phyloP scores from a whole-genome alignment of 2,329 filamentous ascomycete genomes.

The Septoria petroselini region DNA sequence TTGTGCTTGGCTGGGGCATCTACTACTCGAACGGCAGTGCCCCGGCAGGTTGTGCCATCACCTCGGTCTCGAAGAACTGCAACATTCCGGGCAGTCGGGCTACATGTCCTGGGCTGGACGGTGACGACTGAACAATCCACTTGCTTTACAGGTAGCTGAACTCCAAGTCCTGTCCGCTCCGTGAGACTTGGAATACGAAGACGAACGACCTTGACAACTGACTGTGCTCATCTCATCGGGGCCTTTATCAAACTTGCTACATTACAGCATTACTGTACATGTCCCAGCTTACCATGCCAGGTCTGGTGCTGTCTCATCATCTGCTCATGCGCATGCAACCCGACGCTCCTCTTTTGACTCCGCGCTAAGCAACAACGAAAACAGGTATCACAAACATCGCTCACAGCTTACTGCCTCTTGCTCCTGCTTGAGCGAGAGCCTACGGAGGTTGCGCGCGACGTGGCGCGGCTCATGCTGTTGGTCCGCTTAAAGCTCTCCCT shows the following conservation, averaged over 20 bases:
- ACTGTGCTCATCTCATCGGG: too few relatives aligned
- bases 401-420: neutral
- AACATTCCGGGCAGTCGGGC: constrained; percentile 13
- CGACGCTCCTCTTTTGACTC: neutral
- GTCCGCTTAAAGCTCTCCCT: constrained; percentile 43
- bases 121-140: neutral
- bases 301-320: neutral
- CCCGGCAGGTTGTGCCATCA: constrained; percentile 13
- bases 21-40: neutral
- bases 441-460: neutral
- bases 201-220: too few relatives aligned
- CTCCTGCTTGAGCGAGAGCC: neutral
- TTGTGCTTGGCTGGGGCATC: constrained; percentile 9
- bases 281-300: neutral
- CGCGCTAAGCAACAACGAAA: neutral
- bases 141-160: neutral
- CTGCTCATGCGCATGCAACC: neutral
- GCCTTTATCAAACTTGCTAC: too few relatives aligned
- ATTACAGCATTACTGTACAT: constrained; percentile 9
- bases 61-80: constrained; percentile 12
- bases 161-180: too few relatives aligned
- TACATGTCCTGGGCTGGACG: neutral
- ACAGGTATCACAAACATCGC: neutral
- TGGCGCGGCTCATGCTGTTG: constrained; percentile 4
- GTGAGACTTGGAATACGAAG: too few relatives aligned